Percentiles rank a stretch among this genome's conserved stretches.
phyloP scores from a whole-genome alignment of 202 grass and related monocot genomes.

The Carex sylvatica region DNA sequence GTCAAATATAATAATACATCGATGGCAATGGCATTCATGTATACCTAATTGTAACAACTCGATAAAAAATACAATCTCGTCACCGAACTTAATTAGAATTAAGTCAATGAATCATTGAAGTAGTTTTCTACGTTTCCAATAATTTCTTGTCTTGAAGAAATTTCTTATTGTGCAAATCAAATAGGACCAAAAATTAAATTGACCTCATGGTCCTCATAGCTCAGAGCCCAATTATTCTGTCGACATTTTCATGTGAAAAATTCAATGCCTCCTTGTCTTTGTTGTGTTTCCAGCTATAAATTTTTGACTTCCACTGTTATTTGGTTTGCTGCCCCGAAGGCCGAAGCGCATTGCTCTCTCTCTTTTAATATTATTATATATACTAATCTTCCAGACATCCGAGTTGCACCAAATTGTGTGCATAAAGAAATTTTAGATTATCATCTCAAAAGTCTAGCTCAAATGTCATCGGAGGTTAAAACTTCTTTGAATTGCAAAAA shows the following conservation, averaged over 20 bases:
- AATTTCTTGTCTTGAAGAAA: not conserved
- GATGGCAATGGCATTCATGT: not conserved
- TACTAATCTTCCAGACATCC: not conserved
- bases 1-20: not conserved
- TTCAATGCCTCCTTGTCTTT: not conserved
- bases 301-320: slow-evolving; percentile 18
- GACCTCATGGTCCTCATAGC: not conserved
- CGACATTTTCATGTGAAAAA: slow-evolving; percentile 15
- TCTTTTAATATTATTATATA: not conserved
- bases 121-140: not conserved
- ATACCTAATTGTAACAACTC: not conserved
- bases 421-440: not conserved
- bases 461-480: not conserved
- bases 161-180: not conserved
- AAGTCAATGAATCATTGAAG: not conserved
- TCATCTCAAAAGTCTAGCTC: not conserved
- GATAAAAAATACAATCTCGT: not conserved
- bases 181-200: not conserved
- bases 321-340: not conserved
- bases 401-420: not conserved
- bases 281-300: slow-evolving; percentile 21
- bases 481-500: not conserved
- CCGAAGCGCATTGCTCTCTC: not conserved
- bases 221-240: not conserved
- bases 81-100: not conserved